Evolutionary conservation across 192 early-diverging fungal species (phyloP), one percentile per base, ranked within the genome.

Genomic region (Podila minutissima): DNA sequence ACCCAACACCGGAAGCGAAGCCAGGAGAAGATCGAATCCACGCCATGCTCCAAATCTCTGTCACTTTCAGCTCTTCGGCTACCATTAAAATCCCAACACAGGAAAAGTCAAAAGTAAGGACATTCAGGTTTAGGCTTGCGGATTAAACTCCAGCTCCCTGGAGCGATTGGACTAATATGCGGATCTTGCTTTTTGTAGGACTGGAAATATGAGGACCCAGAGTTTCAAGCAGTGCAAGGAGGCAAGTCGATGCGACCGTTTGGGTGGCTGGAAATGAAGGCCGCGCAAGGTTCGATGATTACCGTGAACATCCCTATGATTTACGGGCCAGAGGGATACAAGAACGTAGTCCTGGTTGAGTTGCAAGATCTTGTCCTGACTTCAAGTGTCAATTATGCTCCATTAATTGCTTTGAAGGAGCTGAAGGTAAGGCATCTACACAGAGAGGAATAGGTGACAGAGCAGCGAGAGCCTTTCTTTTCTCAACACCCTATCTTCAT

Each of bases 221-320:
- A 77, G 29, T 66, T 69, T 53, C 64, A 79, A 64, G 59, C 67
- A 26, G 71, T 65, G 5, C 74, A 74, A 15, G 68, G 82, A 57
- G 51, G 84, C 51, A 78, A 70, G 35, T 75, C 74, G 5, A 66
- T 84, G 57, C 79, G 89, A 26, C 90, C 91, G 7, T 90, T 90
- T 82, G 93, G 91, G 0, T 95, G 93, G 93, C 53, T 94, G 0
- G 93, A 94, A 66, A 32, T 94, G 5, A 89, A 88, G 67, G 86
- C 83, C 8, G 67, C 69, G 22, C 58, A 71, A 22, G 87, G 83
- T 6, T 90, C 92, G 8, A 74, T 71, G 37, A 69, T 93, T 22
- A 82, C 87, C 53, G 74, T 93, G 29, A 76, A 72, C 29, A 86
- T 93, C 22, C 93, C 94, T 5, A 89, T 92, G 74, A 74, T 88